Evolutionary conservation across 768 basidiomycete genomes (phyloP), one percentile per base, ranked within the genome.

Genomic region (Cubamyces sp.): DNA sequence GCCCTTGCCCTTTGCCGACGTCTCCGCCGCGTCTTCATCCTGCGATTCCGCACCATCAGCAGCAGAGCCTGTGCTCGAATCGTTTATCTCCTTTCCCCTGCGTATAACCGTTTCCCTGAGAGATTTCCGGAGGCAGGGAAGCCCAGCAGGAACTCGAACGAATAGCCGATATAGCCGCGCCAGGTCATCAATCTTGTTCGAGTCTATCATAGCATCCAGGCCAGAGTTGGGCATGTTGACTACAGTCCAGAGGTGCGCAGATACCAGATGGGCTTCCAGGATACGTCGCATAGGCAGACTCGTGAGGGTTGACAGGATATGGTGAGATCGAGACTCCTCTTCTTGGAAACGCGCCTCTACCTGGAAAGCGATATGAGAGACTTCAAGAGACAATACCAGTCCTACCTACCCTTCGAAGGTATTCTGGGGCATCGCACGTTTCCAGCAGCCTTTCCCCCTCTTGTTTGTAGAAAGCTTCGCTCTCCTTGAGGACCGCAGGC

Each of bases 161-260:
- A 87, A 96, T 16, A 99, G 80, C 3, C 83, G 81, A 76, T 91
- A 97, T 45, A 99, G 73, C 5, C 94, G 85, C 11, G 82, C 80
- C 19, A 98, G 80, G 66, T 95, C 94, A 14, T 87, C 83, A 16
- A 84, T 74, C 71, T 88, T 91, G 71, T 92, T 86, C 28, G 82
- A 76, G 70, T 98, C 92, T 46, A 98, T 81, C 92, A 98, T 95
- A 18, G 77, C 77, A 65, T 95, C 87, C 49, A 98, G 75, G 9
- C 97, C 97, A 5, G 95, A 94, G 65, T 87, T 85, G 1, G 85
- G 82, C 84, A 93, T 91, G 34, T 80, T 79, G 59, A 98, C 85
- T 54, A 97, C 82, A 5, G 82, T 78, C n/a, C 76, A 69, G 18
- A 98, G 76, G 73, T 98, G 92, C 7, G 90, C 81, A 0, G 88